Evolutionary conservation across 768 basidiomycete genomes (phyloP).

Genomic region (Royoungia palumana): DNA sequence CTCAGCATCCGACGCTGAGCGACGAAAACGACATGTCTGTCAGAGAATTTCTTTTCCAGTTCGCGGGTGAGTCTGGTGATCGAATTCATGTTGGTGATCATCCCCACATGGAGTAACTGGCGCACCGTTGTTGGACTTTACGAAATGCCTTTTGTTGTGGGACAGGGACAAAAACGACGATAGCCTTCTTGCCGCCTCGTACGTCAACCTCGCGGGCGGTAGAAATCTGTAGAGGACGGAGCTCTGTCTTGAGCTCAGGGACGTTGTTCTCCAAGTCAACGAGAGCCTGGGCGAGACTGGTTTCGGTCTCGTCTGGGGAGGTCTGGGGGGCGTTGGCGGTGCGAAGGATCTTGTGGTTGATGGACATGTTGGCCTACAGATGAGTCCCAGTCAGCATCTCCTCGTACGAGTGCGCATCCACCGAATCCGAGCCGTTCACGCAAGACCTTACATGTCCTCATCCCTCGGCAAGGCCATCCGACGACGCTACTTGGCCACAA

Average conservation of each 20-base stretch:
- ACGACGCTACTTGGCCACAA: constrained; percentile 4
- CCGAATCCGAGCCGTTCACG: constrained; percentile 35
- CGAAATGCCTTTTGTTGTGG: constrained; percentile 98
- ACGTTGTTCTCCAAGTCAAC: constrained; percentile 98
- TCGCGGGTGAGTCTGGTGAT: constrained; percentile 85
- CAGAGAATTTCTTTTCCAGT: constrained; percentile 99
- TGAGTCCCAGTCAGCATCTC: constrained; percentile 43
- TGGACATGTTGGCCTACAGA: constrained; percentile 53
- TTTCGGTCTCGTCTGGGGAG: constrained; percentile 89
- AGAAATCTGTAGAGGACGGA: constrained; percentile 94
- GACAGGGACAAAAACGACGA: constrained; percentile 96
- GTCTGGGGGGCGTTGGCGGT: constrained; percentile 93
- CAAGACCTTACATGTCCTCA: constrained; percentile 12
- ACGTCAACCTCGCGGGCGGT: constrained; percentile 99
- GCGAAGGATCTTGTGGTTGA: constrained; percentile 86
- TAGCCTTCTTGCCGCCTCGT: constrained; percentile 98
- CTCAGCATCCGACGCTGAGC: constrained; percentile 98
- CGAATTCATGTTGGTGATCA: constrained; percentile 7
- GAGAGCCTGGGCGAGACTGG: constrained; percentile 88
- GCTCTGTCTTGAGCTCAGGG: constrained; percentile 95
- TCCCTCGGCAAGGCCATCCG: constrained; percentile 23
- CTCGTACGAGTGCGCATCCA: constrained; percentile 49
- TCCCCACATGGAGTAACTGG: not conserved
- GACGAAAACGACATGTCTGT: constrained; percentile 98
- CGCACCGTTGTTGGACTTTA: constrained; percentile 92